These are phyloP conservation scores for Balakata baccata DNA, from an alignment of 345 rosid species.

Conservation along the genomic window DNA sequence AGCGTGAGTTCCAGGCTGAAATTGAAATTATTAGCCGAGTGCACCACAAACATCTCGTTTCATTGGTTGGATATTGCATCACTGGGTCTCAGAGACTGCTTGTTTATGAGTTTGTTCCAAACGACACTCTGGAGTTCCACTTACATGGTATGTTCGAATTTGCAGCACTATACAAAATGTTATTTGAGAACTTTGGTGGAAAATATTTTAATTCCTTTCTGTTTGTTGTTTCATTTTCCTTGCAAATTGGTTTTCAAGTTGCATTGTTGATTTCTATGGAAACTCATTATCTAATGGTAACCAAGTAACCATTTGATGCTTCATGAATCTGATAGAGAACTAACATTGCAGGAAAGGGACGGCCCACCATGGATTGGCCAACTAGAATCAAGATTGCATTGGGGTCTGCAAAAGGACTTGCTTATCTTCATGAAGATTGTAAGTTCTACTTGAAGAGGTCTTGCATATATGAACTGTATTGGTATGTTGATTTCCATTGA, in stretches of 20 bases:
- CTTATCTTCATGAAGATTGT: conserved; percentile 98
- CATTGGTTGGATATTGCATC: conserved; percentile 34
- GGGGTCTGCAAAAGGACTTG: conserved; percentile 92
- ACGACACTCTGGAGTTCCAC: conserved; percentile 32
- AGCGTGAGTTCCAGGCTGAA: conserved; percentile 33
- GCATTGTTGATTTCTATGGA: background rate
- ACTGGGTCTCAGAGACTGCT: conserved; percentile 30
- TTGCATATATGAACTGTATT: background rate
- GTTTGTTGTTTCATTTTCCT: background rate
- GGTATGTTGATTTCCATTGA: background rate
- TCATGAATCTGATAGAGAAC: conserved; percentile 15
- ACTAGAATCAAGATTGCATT: conserved; percentile 73
- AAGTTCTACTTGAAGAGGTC: conserved; percentile 24
- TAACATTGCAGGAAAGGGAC: conserved; percentile 50
- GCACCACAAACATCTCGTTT: conserved; percentile 35
- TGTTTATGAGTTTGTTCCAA: conserved; percentile 32
- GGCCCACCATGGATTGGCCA: conserved; percentile 75
- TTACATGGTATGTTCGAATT: conserved; percentile 23
- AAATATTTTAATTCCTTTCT: background rate
- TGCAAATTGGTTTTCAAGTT: background rate
- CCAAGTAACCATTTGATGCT: background rate
- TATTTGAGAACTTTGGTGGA: background rate
- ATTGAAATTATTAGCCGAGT: conserved; percentile 32
- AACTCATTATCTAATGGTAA: background rate
- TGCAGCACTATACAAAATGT: too few species aligned